Percentiles rank a stretch among this genome's conserved stretches.
Conservation (phyloP, 2,329 filamentous ascomycete species). For the Pezicula neosporulosa region DNA sequence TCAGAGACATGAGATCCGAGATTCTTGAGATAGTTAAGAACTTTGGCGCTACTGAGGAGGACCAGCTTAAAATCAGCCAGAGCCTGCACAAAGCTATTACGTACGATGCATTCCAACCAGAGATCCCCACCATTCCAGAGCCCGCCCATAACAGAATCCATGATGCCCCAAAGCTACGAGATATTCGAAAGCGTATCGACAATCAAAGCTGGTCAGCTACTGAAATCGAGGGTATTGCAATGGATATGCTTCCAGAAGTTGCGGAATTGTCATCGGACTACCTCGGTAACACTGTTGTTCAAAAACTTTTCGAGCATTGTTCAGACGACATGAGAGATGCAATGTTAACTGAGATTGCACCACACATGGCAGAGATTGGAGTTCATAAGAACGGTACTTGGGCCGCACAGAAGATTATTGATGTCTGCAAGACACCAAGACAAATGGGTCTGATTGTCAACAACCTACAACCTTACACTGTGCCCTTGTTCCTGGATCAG, state of each 20-base stretch:
- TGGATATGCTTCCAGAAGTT: slow-evolving; percentile 94
- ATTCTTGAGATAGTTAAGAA: slow-evolving; percentile 84
- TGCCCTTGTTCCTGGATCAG: slow-evolving; percentile 92
- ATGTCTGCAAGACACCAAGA: slow-evolving; percentile 79
- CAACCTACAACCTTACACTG: slow-evolving; percentile 77
- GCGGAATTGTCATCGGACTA: slow-evolving; percentile 95
- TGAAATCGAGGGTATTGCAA: slow-evolving; percentile 89
- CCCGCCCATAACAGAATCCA: slow-evolving; percentile 85
- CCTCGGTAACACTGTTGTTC: slow-evolving; percentile 97
- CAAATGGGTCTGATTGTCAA: slow-evolving; percentile 87
- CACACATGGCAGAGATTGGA: slow-evolving; percentile 93
- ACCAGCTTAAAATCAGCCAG: slow-evolving; percentile 66
- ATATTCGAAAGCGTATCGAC: slow-evolving; percentile 96
- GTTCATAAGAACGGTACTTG: slow-evolving; percentile 99
- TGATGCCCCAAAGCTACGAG: slow-evolving; percentile 89
- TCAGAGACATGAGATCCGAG: slow-evolving; percentile 76
- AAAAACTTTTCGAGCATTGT: slow-evolving; percentile 97
- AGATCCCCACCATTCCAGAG: slow-evolving; percentile 87
- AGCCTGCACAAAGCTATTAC: slow-evolving; percentile 75
- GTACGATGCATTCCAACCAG: slow-evolving; percentile 68
- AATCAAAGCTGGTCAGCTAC: slow-evolving; percentile 82
- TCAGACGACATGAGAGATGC: slow-evolving; percentile 85
- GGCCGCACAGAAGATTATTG: slow-evolving; percentile 99
- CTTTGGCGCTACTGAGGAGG: slow-evolving; percentile 81
- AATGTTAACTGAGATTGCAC: slow-evolving; percentile 85